Evolutionary conservation across 2,329 filamentous ascomycete species (phyloP).

Genomic region (Metarhizium robertsii): DNA sequence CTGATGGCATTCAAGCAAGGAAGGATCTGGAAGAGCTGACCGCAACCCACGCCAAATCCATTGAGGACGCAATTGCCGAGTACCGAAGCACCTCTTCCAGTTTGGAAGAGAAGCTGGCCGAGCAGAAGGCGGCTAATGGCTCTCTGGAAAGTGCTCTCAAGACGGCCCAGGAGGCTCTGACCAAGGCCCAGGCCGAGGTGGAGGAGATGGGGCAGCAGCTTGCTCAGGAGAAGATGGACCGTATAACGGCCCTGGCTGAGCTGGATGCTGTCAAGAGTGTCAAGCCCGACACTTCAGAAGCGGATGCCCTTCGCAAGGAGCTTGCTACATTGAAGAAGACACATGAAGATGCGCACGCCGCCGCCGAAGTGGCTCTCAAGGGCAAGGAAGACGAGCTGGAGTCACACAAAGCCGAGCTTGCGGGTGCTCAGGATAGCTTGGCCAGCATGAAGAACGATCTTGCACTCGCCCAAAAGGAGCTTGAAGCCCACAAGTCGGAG

Average conservation of each 20-base stretch:
- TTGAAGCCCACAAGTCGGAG: slow-evolving; percentile 42
- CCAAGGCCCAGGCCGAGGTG: slow-evolving; percentile 36
- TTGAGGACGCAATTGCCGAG: slow-evolving; percentile 31
- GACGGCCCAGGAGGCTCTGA: slow-evolving; percentile 31
- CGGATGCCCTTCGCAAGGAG: slow-evolving; percentile 42
- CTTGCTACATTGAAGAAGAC: slow-evolving; percentile 37
- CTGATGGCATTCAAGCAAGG: slow-evolving; percentile 26
- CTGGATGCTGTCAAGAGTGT: slow-evolving; percentile 48
- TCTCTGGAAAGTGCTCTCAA: slow-evolving; percentile 27
- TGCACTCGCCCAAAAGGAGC: slow-evolving; percentile 39
- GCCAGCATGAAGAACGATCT: slow-evolving; percentile 30
- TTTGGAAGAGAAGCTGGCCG: slow-evolving; percentile 25
- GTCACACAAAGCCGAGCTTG: slow-evolving; percentile 22
- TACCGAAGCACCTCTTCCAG: slow-evolving; percentile 23
- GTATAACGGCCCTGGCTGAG: slow-evolving; percentile 49
- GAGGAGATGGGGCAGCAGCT: slow-evolving; percentile 43
- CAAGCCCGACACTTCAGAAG: slow-evolving; percentile 46
- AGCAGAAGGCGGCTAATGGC: slow-evolving; percentile 25
- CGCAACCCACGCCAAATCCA: slow-evolving; percentile 25
- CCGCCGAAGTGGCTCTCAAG: slow-evolving; percentile 22
- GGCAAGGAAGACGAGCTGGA: slow-evolving; percentile 27
- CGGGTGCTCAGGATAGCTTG: slow-evolving; percentile 24
- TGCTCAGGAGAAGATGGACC: slow-evolving; percentile 50
- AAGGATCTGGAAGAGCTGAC: slow-evolving; percentile 35
- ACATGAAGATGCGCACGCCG: slow-evolving; percentile 33